These are phyloP conservation scores for Backusella liffmaniae DNA, from an alignment of 192 early-diverging fungal genomes.

Conservation along the genomic window DNA sequence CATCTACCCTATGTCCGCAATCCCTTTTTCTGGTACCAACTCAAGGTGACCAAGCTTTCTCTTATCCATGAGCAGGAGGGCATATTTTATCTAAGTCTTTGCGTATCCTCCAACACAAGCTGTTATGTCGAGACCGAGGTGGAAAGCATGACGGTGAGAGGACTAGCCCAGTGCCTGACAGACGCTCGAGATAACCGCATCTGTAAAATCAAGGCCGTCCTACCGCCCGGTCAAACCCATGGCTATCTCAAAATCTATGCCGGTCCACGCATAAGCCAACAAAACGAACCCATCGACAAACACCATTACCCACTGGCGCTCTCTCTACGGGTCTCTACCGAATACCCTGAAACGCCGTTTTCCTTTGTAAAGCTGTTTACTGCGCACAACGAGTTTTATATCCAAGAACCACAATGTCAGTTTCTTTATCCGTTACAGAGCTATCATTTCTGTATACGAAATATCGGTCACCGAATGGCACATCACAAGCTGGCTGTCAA, in stretches of 20 bases:
- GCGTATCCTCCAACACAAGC: neutral
- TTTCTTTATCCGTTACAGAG: conserved; percentile 44
- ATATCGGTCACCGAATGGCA: neutral
- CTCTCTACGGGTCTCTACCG: conserved; percentile 14
- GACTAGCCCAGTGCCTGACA: conserved; percentile 27
- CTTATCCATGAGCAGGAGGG: neutral
- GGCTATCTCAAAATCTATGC: conserved; percentile 49
- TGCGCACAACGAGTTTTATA: conserved; percentile 45
- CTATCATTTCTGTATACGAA: conserved; percentile 42
- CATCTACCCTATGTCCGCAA: conserved; percentile 44
- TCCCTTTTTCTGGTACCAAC: conserved; percentile 40
- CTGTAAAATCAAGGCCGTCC: conserved; percentile 51
- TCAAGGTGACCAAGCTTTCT: conserved; percentile 38
- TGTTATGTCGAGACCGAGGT: conserved; percentile 21
- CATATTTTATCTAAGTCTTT: conserved; percentile 14
- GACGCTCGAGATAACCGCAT: conserved; percentile 28
- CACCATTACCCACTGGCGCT: conserved; percentile 41
- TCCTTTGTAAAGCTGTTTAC: conserved; percentile 44
- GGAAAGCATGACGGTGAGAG: neutral
- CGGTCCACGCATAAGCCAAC: conserved; percentile 16
- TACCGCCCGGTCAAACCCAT: conserved; percentile 33
- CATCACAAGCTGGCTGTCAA: conserved; percentile 39
- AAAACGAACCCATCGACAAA: neutral
- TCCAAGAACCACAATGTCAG: conserved; percentile 49
- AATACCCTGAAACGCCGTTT: conserved; percentile 17